Evolutionary conservation across 1,139 yeast species (phyloP).

Genomic region (Scheffersomyces lignicola): DNA sequence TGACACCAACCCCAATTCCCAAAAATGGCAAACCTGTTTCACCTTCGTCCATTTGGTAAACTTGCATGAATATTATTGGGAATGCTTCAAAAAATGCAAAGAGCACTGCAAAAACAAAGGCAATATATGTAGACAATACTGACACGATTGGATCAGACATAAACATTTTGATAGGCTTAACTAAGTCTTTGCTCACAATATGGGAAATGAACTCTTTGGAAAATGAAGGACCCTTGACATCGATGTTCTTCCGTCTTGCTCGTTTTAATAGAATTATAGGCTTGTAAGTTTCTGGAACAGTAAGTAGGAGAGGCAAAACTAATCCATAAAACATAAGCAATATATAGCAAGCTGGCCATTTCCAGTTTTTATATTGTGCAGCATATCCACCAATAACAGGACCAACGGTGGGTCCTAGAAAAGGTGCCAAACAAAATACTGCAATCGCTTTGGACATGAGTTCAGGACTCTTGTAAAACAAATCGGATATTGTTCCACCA

Average conservation of each 20-base stretch:
- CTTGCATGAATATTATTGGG: conserved; percentile 69
- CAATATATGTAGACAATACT: conserved; percentile 63
- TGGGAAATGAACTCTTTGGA: conserved; percentile 18
- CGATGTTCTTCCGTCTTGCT: conserved; percentile 59
- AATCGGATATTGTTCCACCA: conserved; percentile 81
- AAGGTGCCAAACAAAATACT: conserved; percentile 67
- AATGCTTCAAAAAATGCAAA: conserved; percentile 79
- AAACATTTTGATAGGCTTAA: conserved; percentile 66
- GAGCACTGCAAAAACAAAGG: conserved; percentile 72
- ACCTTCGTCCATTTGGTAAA: conserved; percentile 57
- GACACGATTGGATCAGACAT: conserved; percentile 68
- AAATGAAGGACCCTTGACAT: conserved; percentile 34
- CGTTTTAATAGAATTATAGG: conserved; percentile 56
- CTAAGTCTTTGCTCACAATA: conserved; percentile 45
- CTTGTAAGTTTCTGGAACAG: conserved; percentile 72
- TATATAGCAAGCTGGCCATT: conserved; percentile 79
- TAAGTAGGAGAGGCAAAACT: conserved; percentile 54
- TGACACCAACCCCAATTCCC: conserved; percentile 67
- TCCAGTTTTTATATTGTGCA: conserved; percentile 66
- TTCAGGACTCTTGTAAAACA: conserved; percentile 55
- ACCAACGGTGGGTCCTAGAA: conserved; percentile 79
- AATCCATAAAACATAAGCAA: conserved; percentile 70
- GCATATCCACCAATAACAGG: conserved; percentile 83
- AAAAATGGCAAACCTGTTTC: conserved; percentile 67
- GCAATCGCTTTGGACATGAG: conserved; percentile 73